Base-by-base conservation (phyloP, 768 basidiomycete genomes). In the Boletus edulis region DNA sequence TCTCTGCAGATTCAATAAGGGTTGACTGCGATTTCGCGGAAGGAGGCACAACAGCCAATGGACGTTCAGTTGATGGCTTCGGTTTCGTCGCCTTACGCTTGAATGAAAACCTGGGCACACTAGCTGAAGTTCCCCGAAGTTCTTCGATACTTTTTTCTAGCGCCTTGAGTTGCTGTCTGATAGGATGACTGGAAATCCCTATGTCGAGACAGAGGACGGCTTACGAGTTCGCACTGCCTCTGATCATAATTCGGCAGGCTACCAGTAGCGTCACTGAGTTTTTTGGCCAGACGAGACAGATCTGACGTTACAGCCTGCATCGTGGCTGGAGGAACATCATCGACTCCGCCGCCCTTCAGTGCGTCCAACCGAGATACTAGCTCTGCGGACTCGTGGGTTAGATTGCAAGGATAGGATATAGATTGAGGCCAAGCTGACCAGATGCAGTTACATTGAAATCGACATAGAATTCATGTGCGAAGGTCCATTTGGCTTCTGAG, bases 191-290 rank as follows among this genome's bases (percentile, higher is more conserved):
- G 35, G 35, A 50, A 37, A 51, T 32, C 40, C 37, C 46, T 22
- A 51, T 18, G 37, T 55, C 39, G 20, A 24, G n/a, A 31, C 5
- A 49, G 38, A n/a, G 18, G 31, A 40, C 20, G 24, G 74, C 83
- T 51, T 60, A 90, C 89, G 62, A 75, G 71, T 67, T 87, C 86
- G 64, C 79, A 87, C 63, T 84, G 85, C 51, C 85, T 78, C 64
- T 87, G 89, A 68, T 91, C 88, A 64, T 89, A 90, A 38, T 78
- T 74, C 5, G 89, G 86, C 43, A 93, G 72, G 54, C 78, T 82
- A 8, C 79, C 78, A 10, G 81, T 82, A 6, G 85, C 88, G 65
- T 85, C 86, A 7, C 77, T 74, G 17, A 92, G 76, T 22, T 74
- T 75, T 62, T 85, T 91, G 42, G 81, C 75, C 42, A 90, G 68